Evolutionary conservation across 805 yeast species (phyloP).

Genomic region (Zygoascus flipseniorum): DNA sequence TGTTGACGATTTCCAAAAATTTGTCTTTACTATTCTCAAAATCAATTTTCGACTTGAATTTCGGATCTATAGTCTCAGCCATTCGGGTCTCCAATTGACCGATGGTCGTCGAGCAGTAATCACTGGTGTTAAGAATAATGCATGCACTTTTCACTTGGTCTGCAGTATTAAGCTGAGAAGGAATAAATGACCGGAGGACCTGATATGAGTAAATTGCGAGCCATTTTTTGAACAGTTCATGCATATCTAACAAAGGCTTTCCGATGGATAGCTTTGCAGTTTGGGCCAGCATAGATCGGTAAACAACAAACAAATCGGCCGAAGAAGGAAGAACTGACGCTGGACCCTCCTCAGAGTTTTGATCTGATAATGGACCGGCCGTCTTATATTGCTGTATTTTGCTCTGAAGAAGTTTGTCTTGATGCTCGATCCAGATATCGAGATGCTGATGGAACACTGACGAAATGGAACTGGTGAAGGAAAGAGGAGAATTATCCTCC

Average conservation of each 20-base stretch:
- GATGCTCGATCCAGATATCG: constrained; percentile 78
- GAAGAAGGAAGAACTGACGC: constrained; percentile 71
- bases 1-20: constrained; percentile 50
- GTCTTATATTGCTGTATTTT: constrained; percentile 56
- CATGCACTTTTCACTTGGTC: constrained; percentile 64
- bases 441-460: constrained; percentile 79
- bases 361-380: constrained; percentile 30
- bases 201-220: constrained; percentile 49
- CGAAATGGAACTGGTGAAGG: constrained; percentile 40
- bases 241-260: constrained; percentile 37
- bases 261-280: constrained; percentile 49
- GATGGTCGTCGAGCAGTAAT: constrained; percentile 73
- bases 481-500: constrained; percentile 4
- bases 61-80: constrained; percentile 34
- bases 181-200: constrained; percentile 42
- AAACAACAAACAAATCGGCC: constrained; percentile 74
- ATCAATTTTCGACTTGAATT: constrained; percentile 34
- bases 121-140: constrained; percentile 76
- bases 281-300: constrained; percentile 65
- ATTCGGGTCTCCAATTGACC: constrained; percentile 65
- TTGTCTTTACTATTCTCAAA: constrained; percentile 51
- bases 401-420: constrained; percentile 52
- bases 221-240: constrained; percentile 57
- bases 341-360: constrained; percentile 33
- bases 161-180: constrained; percentile 35